Evolutionary conservation across 176 grass and related monocot genomes (phyloP).

Genomic region (Juncus effusus): DNA sequence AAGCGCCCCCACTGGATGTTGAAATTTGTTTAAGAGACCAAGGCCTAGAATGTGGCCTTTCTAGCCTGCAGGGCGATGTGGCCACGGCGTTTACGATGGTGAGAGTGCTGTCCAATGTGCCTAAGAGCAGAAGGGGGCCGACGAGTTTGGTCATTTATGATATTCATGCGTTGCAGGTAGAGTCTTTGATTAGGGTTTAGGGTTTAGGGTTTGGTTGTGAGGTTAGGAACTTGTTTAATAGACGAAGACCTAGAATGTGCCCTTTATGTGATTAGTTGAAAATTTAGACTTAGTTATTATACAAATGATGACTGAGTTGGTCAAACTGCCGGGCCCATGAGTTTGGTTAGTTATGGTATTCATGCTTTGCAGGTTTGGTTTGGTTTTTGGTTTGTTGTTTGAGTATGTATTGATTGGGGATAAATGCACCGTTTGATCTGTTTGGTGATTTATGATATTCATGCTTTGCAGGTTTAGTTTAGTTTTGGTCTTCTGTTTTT

Average conservation of each 20-base stretch:
- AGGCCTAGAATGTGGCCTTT: slow-evolving; percentile 71
- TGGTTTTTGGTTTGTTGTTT: too few relatives aligned
- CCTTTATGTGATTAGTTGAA: too few relatives aligned
- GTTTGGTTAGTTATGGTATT: slow-evolving; percentile 94
- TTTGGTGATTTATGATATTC: slow-evolving; percentile 99
- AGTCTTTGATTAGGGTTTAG: background rate
- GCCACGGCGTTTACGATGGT: slow-evolving; percentile 90
- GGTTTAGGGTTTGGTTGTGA: too few relatives aligned
- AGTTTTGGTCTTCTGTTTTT: too few relatives aligned
- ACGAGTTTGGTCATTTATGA: slow-evolving; percentile 94
- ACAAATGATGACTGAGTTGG: too few relatives aligned
- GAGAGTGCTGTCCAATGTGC: slow-evolving; percentile 79
- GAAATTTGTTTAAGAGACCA: too few relatives aligned
- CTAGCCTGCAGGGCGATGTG: slow-evolving; percentile 92
- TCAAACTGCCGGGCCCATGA: slow-evolving; percentile 53
- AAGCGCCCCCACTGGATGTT: too few relatives aligned
- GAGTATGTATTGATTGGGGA: too few relatives aligned
- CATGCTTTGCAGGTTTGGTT: slow-evolving; percentile 29
- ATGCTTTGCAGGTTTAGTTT: slow-evolving; percentile 79
- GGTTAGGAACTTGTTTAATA: slow-evolving; percentile 74
- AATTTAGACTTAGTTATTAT: too few relatives aligned
- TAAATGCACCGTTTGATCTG: too few relatives aligned
- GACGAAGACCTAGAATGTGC: slow-evolving; percentile 80
- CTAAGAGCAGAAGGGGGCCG: slow-evolving; percentile 81
- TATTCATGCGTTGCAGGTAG: slow-evolving; percentile 87